Evolutionary conservation across 495 filamentous ascomycete species (phyloP).

Genomic region (Penicillium soppii): DNA sequence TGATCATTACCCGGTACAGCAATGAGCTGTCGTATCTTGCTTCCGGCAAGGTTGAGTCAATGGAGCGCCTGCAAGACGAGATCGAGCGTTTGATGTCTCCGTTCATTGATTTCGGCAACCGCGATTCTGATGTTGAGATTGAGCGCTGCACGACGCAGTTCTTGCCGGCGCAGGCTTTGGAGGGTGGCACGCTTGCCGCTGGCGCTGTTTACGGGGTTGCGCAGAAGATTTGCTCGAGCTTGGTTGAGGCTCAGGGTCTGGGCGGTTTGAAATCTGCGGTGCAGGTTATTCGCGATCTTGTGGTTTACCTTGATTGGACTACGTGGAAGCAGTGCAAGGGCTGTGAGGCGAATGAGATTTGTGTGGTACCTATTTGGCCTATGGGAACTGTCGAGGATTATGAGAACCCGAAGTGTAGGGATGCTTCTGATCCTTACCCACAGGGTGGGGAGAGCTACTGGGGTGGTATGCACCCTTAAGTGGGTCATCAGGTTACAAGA

Average conservation of each 20-base stretch:
- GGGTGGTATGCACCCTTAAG: slow-evolving; percentile 20
- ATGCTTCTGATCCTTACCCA: slow-evolving; percentile 22
- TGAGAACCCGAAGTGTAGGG: slow-evolving; percentile 48
- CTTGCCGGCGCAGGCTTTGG: slow-evolving; percentile 21
- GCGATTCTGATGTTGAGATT: slow-evolving; percentile 32
- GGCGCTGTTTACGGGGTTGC: slow-evolving; percentile 48
- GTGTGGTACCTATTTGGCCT: slow-evolving; percentile 68
- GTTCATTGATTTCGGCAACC: slow-evolving; percentile 49
- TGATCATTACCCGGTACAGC: slow-evolving; percentile 59
- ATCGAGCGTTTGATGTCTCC: slow-evolving; percentile 45
- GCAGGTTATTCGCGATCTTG: slow-evolving; percentile 36
- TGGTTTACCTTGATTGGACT: slow-evolving; percentile 56
- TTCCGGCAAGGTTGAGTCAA: slow-evolving; percentile 29
- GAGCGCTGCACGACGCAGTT: slow-evolving; percentile 54
- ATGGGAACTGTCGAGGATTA: slow-evolving; percentile 55
- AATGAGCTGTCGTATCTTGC: slow-evolving; percentile 50
- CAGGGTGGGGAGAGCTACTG: slow-evolving; percentile 37
- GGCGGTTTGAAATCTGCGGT: slow-evolving; percentile 23
- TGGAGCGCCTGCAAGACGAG: slow-evolving; percentile 40
- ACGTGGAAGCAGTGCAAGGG: slow-evolving; percentile 59
- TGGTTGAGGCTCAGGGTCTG: slow-evolving; percentile 41
- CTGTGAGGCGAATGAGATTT: slow-evolving; percentile 59
- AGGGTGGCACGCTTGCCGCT: slow-evolving; percentile 23
- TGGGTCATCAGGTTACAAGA: background rate
- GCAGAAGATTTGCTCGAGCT: slow-evolving; percentile 47